Percentiles rank a stretch among this genome's conserved stretches.
Evolutionary conservation across 2,329 filamentous ascomycete species (phyloP).

Genomic region (Sarocladiaceae sp.): DNA sequence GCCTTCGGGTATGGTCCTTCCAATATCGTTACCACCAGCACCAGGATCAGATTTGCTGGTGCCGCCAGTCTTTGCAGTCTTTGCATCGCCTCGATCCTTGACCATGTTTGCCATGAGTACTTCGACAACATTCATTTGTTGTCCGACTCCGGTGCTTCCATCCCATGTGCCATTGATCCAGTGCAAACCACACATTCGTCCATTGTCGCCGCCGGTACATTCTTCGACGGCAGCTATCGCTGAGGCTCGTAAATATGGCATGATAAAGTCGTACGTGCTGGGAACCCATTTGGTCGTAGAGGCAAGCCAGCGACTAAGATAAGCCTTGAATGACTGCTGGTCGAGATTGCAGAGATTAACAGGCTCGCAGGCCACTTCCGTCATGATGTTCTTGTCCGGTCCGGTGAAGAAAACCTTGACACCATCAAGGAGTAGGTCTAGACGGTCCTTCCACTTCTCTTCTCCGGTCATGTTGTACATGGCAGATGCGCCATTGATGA

Average conservation of each 20-base stretch:
- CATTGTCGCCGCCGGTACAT: slow-evolving; percentile 53
- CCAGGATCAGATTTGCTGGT: slow-evolving; percentile 46
- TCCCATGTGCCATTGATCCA: slow-evolving; percentile 57
- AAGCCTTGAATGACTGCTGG: slow-evolving; percentile 61
- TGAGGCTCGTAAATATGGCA: slow-evolving; percentile 49
- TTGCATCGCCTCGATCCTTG: slow-evolving; percentile 32
- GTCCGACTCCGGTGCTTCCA: slow-evolving; percentile 58
- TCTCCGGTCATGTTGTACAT: slow-evolving; percentile 61
- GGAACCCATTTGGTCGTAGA: slow-evolving; percentile 61
- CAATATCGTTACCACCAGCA: slow-evolving; percentile 43
- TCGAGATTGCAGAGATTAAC: slow-evolving; percentile 58
- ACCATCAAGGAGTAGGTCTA: slow-evolving; percentile 52
- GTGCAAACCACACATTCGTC: slow-evolving; percentile 55
- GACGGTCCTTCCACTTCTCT: slow-evolving; percentile 52
- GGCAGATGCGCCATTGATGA: slow-evolving; percentile 62
- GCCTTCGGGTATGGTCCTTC: slow-evolving; percentile 24
- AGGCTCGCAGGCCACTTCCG: slow-evolving; percentile 62
- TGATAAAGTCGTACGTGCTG: slow-evolving; percentile 48
- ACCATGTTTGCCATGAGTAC: slow-evolving; percentile 60
- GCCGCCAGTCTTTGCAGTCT: slow-evolving; percentile 52
- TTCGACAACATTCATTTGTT: slow-evolving; percentile 68
- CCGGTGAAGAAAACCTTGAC: slow-evolving; percentile 52
- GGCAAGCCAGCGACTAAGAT: slow-evolving; percentile 58
- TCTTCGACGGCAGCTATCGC: slow-evolving; percentile 53
- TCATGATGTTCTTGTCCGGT: slow-evolving; percentile 52